Evolutionary conservation across 2,329 filamentous ascomycete species (phyloP), one percentile per base, ranked within the genome.

Genomic region (Trichophyton benhamiae): DNA sequence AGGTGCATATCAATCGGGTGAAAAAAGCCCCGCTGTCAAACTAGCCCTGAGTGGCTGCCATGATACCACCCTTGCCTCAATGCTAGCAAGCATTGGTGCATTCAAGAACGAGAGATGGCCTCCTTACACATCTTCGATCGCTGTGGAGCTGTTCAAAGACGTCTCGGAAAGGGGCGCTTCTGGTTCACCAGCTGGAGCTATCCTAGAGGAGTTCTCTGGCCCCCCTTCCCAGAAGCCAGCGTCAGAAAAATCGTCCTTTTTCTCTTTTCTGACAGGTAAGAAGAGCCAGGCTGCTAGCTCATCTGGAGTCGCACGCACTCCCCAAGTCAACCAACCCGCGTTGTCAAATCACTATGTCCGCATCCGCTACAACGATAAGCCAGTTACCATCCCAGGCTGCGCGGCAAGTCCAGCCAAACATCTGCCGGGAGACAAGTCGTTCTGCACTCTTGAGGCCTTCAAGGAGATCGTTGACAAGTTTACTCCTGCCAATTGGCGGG

Each of bases 371-470:
- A 99, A 99, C 68, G 94, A 97, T 72, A 80, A 82, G 60, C 83
- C 90, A 2, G 83, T 97, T 70, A 83, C 81, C 13, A 80, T 99
- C 17, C 92, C 92, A 0, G 91, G 89, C 2, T 99, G 94, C 73
- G 74, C 74, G 11, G 84, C 82, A 66, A 75, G 80, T 8, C 74
- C 79, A 0, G 89, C 90, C 5, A 95, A 91, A 63, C 94, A 99
- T 74, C 79, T 96, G 2, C 83, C 89, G 0, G 90, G 90, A 0
- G 88, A 97, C 67, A 86, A 91, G 67, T 88, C 84, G 27, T 92
- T 97, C 69, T 99, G 94, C 75, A 97, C 92, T 0, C 75, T 99
- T 68, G 84, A 87, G 61, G 90, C 92, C 0, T 99, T 99, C 80
- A 97, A 97, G 75, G 79, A 83, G 59, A 89, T 96, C 61, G 90